Evolutionary conservation across 371 early-diverging fungal species (phyloP), one percentile per base, ranked within the genome.

Genomic region (Lichtheimia ramosa): DNA sequence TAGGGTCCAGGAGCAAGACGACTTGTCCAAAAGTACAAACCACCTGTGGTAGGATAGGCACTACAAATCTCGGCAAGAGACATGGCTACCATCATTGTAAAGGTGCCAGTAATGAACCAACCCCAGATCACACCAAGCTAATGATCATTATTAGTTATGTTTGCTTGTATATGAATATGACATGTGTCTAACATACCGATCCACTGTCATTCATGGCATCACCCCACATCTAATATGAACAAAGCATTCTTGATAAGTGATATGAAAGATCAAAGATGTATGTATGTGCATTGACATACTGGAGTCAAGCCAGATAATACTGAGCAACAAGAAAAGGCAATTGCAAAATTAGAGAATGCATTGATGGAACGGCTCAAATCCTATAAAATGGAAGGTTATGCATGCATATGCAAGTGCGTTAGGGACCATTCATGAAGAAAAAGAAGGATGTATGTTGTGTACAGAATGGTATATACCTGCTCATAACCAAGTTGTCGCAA

Each of bases 31-130:
- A 83, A 88, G 73, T 90, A 90, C 13, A 90, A 71, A 48, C 84
- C 86, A 50, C 90, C 89, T 6, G 87, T 82, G 24, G 87, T 88
- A n/a, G 89, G 89, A 68, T 77, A 89, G 14, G 89, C 83, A 53
- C 81, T 80, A 67, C 89, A 89, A 59, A 91, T 91, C 69, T 91
- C 91, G 16, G 89, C 91, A 74, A 90, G 71, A 2, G 84, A 79
- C 50, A 86, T 66, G 24, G 85, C 89, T 25, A 89, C 82, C 15
- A 81, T 64, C 70, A 85, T 78, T 4, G 86, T 84, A 56, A 87
- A 83, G 49, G 71, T 58, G 18, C 73, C 67, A 2, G 79, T 81
- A 24, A 91, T 58, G 43, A 88, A 57, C 91, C 91, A 89, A 10
- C 88, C 89, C 87, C 87, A 91, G 40, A 87, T 84, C 15, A 83